Evolutionary conservation across 257 asterid genomes (phyloP).

Genomic region (Oldenlandia corymbosa): DNA sequence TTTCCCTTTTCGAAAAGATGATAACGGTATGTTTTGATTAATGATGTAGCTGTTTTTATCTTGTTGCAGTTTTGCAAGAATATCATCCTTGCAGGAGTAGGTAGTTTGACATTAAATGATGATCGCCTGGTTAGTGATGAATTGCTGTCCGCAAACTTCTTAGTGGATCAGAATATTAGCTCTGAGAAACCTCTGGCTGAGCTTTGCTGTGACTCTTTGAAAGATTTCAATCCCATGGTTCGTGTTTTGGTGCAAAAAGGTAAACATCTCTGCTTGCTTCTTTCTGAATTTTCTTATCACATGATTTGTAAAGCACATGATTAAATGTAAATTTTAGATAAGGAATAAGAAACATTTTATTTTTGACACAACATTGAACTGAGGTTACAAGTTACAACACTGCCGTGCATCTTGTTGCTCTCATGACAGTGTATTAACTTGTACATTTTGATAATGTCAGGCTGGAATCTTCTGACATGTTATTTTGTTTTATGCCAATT

Average conservation of each 20-base stretch:
- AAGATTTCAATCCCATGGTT: constrained; percentile 97
- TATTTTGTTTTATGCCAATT: not conserved
- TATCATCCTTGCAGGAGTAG: constrained; percentile 93
- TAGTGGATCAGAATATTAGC: constrained; percentile 41
- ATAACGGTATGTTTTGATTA: not conserved
- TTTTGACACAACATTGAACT: not conserved
- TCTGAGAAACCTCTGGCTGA: constrained; percentile 72
- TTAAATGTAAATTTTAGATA: too few relatives aligned
- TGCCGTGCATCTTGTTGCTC: not conserved
- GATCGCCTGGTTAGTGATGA: constrained; percentile 69
- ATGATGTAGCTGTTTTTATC: constrained; percentile 1
- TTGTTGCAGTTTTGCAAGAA: constrained; percentile 88
- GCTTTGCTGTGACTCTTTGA: constrained; percentile 84
- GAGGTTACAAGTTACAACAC: not conserved
- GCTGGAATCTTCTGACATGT: not conserved
- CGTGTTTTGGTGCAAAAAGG: constrained; percentile 84
- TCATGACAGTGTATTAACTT: too few relatives aligned
- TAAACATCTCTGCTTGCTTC: constrained; percentile 6
- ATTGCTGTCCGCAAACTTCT: constrained; percentile 65
- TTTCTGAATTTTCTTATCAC: not conserved
- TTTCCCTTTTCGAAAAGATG: not conserved
- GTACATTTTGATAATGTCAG: too few relatives aligned
- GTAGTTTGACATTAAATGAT: constrained; percentile 82
- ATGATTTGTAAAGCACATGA: not conserved
- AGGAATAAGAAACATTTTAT: not conserved